Conservation (phyloP, 768 basidiomycete genomes). For the Artomyces pyxidatus region DNA sequence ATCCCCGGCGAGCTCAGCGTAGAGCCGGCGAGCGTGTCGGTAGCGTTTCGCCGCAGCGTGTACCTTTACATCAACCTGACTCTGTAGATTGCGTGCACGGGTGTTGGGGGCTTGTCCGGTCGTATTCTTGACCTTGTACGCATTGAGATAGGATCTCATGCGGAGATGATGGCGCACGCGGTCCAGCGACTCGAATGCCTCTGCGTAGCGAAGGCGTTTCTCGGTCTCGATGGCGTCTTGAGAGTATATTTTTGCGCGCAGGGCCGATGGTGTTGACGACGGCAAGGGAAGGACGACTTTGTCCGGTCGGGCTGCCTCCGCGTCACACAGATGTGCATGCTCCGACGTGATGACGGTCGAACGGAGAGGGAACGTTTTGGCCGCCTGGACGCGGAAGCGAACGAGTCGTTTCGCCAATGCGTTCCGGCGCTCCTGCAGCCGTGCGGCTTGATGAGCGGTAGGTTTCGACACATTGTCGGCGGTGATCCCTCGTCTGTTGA, state of each 20-base stretch:
- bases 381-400: background rate
- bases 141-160: background rate
- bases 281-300: slow-evolving; percentile 4
- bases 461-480: background rate
- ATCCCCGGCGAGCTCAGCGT: background rate
- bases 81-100: background rate
- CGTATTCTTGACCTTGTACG: slow-evolving; percentile 3
- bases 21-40: background rate
- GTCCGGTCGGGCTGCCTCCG: background rate
- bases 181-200: slow-evolving; percentile 5
- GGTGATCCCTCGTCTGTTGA: background rate
- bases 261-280: background rate
- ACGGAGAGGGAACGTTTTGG: background rate
- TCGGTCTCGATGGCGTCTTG: background rate
- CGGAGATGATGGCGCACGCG: slow-evolving; percentile 6
- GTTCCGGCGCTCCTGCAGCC: background rate
- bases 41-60: background rate
- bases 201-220: slow-evolving; percentile 1
- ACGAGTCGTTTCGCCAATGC: background rate
- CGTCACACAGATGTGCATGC: background rate
- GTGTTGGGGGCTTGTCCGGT: slow-evolving; percentile 8
- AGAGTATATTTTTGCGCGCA: background rate
- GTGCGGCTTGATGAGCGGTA: background rate
- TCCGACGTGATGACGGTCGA: too few species aligned
- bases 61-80: background rate